Evolutionary conservation across 2,329 filamentous ascomycete species (phyloP), one percentile per base, ranked within the genome.

Genomic region (Botryosphaeria dothidea): DNA sequence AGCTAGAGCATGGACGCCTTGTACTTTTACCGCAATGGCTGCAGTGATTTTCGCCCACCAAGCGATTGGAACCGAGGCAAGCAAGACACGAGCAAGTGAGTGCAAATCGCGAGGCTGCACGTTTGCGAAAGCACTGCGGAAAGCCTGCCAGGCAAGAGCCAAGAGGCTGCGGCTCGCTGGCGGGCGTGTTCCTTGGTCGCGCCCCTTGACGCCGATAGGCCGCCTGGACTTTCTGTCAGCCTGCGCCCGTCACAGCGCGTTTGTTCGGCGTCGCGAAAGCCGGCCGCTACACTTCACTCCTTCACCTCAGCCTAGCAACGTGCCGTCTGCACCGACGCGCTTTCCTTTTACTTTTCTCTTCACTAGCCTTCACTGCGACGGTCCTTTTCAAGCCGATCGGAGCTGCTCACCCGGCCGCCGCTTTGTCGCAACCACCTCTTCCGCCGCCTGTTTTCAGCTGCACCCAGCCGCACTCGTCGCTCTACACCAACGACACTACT

Each of bases 241-340:
- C 56, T 60, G 56, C 56, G 56, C 78, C 78, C 65, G 71, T 73
- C 61, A 60, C 56, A 46, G 25, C 56, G 56, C 56, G 56, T 60
- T 60, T 60, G 56, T 60, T 45, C 56, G 38, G 56, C 56, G 56
- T 60, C 56, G 56, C 56, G 56, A 60, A 52, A 45, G 41, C 56
- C 36, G 41, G 41, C 56, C 36, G 41, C 56, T 46, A 15, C 56
- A 60, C 56, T 60, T 60, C 56, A 41, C 56, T 60, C 56, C 56
- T 60, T 60, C 56, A 60, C 56, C 27, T 29, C 56, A 60, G 56
- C 56, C 56, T 60, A 41, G 56, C 56, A 60, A 60, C 56, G 25
- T 60, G 56, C 56, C 56, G 41, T 60, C 38, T 41, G 56, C 56
- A 46, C 56, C 56, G 38, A 60, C 56, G 56, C 56, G 27, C 56